A percentile compares a stretch with the other conserved stretches of the same genome.
Conservation (phyloP, 768 basidiomycete species). For the Pulveroboletus sp. region DNA sequence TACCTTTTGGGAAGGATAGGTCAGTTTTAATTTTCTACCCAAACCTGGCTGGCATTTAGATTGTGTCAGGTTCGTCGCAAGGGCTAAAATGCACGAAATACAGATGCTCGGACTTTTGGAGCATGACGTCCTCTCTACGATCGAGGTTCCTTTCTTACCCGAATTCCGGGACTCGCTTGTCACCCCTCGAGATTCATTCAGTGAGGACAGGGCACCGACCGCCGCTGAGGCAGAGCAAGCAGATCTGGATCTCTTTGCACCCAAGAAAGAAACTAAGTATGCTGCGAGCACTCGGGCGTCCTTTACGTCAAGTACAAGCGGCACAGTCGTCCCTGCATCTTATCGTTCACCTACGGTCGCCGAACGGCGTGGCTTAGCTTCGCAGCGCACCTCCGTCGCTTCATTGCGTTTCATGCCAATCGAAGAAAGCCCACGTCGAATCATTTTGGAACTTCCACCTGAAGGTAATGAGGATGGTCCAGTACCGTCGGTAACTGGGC, state of each 20-base stretch:
- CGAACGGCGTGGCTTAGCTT: slow-evolving; percentile 39
- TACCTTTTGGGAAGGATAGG: slow-evolving; percentile 79
- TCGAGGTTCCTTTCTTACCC: slow-evolving; percentile 78
- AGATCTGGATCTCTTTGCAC: slow-evolving; percentile 65
- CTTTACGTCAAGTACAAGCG: slow-evolving; percentile 38
- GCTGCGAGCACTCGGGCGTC: slow-evolving; percentile 35
- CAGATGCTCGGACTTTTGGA: slow-evolving; percentile 92
- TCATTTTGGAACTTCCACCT: slow-evolving; percentile 48
- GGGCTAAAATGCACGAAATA: slow-evolving; percentile 97
- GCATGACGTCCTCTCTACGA: slow-evolving; percentile 85
- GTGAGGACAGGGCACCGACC: slow-evolving; percentile 36
- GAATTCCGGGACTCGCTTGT: slow-evolving; percentile 35
- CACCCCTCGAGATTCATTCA: slow-evolving; percentile 31
- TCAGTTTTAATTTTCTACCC: slow-evolving; percentile 27
- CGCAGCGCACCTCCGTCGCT: slow-evolving; percentile 49
- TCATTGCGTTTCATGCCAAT: slow-evolving; percentile 55
- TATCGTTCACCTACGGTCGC: slow-evolving; percentile 29
- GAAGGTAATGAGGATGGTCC: slow-evolving; percentile 34
- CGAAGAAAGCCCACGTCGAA: slow-evolving; percentile 63
- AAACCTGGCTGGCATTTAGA: background rate
- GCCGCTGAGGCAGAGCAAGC: slow-evolving; percentile 67
- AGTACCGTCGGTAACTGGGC: slow-evolving; percentile 32
- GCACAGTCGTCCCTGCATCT: slow-evolving; percentile 34
- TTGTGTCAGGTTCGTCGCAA: slow-evolving; percentile 71
- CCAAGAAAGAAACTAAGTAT: slow-evolving; percentile 39